Conservation (phyloP, 371 early-diverging fungal genomes). For the Haplosporangium sp. region DNA sequence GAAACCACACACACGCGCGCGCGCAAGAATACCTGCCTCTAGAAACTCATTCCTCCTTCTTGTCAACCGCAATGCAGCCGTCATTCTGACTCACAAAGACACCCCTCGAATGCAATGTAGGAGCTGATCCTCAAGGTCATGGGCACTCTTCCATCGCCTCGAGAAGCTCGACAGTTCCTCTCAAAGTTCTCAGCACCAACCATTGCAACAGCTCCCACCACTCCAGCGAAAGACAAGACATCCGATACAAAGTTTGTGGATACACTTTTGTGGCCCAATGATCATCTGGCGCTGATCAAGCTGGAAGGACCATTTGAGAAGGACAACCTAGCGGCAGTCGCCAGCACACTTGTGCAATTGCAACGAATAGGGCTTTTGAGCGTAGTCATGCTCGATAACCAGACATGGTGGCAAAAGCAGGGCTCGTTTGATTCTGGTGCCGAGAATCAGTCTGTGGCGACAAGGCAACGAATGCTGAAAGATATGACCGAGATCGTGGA, state of each 20-base stretch:
- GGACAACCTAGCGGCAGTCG: constrained; percentile 62
- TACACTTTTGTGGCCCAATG: constrained; percentile 58
- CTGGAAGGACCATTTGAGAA: constrained; percentile 67
- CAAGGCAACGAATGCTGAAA: constrained; percentile 60
- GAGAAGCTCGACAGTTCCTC: constrained; percentile 81
- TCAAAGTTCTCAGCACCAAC: constrained; percentile 64
- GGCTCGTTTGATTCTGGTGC: not conserved
- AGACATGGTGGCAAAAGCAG: constrained; percentile 58
- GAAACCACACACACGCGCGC: not conserved
- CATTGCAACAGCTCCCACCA: constrained; percentile 37
- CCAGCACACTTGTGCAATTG: constrained; percentile 73
- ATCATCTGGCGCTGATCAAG: constrained; percentile 72
- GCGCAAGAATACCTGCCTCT: too few relatives aligned
- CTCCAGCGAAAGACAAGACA: constrained; percentile 4
- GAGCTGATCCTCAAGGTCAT: constrained; percentile 65
- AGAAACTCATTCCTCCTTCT: not conserved
- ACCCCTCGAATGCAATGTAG: constrained; percentile 25
- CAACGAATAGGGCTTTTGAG: constrained; percentile 79
- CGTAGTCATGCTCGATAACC: constrained; percentile 74
- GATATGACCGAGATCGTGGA: constrained; percentile 76
- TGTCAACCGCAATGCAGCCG: not conserved
- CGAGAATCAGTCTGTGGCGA: constrained; percentile 25
- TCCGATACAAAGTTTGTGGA: constrained; percentile 57
- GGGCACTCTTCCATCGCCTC: constrained; percentile 79
- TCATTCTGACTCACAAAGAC: constrained; percentile 19